Base-by-base conservation (phyloP, 1,284 basidiomycete species). In the Trametes versicolor region DNA sequence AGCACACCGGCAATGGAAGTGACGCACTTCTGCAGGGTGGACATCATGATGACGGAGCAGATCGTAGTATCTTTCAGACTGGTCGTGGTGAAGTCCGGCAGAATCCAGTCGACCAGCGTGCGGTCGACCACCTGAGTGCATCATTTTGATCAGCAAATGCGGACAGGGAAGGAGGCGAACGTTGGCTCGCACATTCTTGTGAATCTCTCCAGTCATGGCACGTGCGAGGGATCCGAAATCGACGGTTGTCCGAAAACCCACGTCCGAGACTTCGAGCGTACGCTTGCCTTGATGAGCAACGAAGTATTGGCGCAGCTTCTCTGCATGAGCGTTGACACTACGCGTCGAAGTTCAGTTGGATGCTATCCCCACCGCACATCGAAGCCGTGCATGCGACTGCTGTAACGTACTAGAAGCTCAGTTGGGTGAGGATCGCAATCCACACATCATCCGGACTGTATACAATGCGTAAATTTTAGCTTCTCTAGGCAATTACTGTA, bases 21-120 rank as follows among this genome's bases (percentile, higher is more conserved):
- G n/a, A 45, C 68, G 34, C 37, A 67, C 61, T 74, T 55, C 58
- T 82, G 79, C 67, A 82, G 71, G 19, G 76, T 80, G 2, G 80
- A 72, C 82, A 85, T 83, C 80, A 83, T 78, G 39, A 81, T 67
- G 21, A 84, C 76, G 1, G 81, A 75, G 23, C 74, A 78, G 6
- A 81, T 74, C 8, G 77, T 75, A 3, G 71, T 79, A 58, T 86
- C 85, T n/a, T 72, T 76, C 0, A 34, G 10, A 0, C 81, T 83
- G 4, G 83, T 85, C 1, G 84, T 86, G 8, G 80, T 77, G 70
- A 85, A 86, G 36, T 76, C 68, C 0, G 85, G 85, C 10, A 79
- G 73, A 32, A 83, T 77, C 82, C 83, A 84, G 0, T 78, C 73
- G 3, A 74, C 74, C 5, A 85, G 64, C 0, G 67, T 65, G 1